Evolutionary conservation across 2,329 filamentous ascomycete species (phyloP).

Genomic region (Penicillium aurantiogriseum): DNA sequence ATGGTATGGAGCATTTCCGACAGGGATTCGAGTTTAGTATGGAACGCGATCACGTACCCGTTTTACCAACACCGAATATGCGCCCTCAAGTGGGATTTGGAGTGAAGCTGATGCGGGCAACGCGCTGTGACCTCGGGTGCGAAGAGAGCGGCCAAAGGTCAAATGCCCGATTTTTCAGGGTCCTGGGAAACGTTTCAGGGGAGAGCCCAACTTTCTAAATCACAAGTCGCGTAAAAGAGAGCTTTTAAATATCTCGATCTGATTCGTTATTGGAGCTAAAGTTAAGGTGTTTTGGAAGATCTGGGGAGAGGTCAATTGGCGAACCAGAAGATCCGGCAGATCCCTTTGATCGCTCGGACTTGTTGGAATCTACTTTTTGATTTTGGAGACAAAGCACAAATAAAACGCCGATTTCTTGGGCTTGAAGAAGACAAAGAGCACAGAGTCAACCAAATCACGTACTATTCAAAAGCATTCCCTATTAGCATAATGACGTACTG

Average conservation of each 20-base stretch:
- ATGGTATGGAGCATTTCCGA: conserved; percentile 3
- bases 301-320: conserved; percentile 36
- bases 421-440: neutral
- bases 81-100: conserved; percentile 17
- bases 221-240: conserved; percentile 8
- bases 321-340: conserved; percentile 36
- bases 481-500: neutral
- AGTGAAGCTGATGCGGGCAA: conserved; percentile 28
- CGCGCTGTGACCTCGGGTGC: conserved; percentile 14
- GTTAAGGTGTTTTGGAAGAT: conserved; percentile 15
- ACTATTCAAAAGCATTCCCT: neutral
- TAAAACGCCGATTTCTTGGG: neutral
- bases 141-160: no score
- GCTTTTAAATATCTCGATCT: no score
- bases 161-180: no score
- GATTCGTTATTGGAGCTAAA: conserved; percentile 24
- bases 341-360: conserved; percentile 18
- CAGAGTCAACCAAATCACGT: neutral
- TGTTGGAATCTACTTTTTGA: neutral
- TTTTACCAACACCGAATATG: conserved; percentile 27
- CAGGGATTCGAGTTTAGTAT: conserved; percentile 15
- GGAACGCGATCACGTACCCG: conserved; percentile 16
- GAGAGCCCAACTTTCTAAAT: conserved; percentile 23
- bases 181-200: neutral
- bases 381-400: neutral